A percentile compares a stretch with the other conserved stretches of the same genome.
Evolutionary conservation across 2,329 filamentous ascomycete species (phyloP).

Genomic region (Claviceps sp.): DNA sequence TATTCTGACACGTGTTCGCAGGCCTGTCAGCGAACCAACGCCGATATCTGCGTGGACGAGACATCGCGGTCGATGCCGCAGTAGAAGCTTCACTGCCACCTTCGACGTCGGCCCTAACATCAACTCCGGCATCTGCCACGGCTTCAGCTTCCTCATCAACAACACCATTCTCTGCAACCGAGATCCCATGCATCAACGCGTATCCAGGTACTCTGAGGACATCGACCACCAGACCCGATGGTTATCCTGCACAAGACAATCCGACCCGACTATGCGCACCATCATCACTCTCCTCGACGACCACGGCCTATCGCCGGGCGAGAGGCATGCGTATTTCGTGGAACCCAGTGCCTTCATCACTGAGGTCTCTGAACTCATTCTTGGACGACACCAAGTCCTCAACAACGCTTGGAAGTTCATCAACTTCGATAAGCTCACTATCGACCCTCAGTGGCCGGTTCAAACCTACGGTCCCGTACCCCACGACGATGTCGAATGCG

Average conservation of each 20-base stretch:
- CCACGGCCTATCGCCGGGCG: neutral
- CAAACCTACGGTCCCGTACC: neutral
- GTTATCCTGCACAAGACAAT: neutral
- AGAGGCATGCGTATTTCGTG: neutral
- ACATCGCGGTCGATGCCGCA: neutral
- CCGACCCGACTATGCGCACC: neutral
- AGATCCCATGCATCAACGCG: neutral
- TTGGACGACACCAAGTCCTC: neutral
- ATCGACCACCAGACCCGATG: neutral
- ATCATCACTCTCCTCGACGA: neutral
- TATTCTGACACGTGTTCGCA: neutral
- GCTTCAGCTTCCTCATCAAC: neutral
- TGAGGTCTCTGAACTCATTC: neutral
- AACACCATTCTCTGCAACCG: neutral
- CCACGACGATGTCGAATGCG: neutral
- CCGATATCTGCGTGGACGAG: neutral
- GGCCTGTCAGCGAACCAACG: neutral
- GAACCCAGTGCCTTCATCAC: neutral
- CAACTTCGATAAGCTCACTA: neutral
- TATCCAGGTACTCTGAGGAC: neutral
- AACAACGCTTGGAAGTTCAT: neutral
- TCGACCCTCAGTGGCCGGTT: neutral
- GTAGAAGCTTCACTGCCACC: neutral
- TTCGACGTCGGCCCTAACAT: neutral
- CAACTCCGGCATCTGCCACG: neutral